Conservation (phyloP, 2,329 filamentous ascomycete species). For the Mycogone perniciosa region DNA sequence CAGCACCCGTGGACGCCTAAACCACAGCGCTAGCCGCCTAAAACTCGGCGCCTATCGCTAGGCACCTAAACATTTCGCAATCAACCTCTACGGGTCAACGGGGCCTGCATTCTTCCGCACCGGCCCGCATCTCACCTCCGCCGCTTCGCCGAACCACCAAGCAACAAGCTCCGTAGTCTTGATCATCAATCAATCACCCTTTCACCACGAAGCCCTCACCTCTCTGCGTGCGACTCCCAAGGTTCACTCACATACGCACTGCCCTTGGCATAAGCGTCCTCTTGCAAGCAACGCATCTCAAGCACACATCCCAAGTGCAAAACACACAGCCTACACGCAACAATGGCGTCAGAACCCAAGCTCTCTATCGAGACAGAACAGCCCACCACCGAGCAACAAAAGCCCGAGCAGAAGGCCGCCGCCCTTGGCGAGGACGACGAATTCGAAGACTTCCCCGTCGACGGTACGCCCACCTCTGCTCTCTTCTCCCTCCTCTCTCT, state of each 20-base stretch:
- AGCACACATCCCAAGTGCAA: neutral
- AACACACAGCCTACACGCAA: constrained; percentile 3
- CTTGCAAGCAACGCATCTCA: no score
- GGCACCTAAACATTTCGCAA: no score
- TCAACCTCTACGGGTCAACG: neutral
- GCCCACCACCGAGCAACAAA: constrained; percentile 21
- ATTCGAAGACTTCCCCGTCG: constrained; percentile 97
- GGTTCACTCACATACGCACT: no score
- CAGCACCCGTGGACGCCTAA: no score
- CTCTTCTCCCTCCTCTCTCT: neutral
- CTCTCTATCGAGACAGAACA: constrained; percentile 21
- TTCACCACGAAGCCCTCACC: no score
- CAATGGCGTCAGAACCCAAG: constrained; percentile 26
- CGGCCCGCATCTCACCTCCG: neutral
- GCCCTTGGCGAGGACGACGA: constrained; percentile 95
- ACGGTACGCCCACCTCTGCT: constrained; percentile 55
- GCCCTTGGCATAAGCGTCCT: no score
- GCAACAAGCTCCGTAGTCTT: no score
- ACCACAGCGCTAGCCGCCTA: no score
- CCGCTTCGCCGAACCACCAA: neutral
- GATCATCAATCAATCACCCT: no score
- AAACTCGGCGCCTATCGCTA: no score
- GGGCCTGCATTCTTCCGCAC: constrained; percentile 13
- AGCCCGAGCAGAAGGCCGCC: constrained; percentile 44
- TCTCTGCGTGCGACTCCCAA: no score